Percentiles rank a stretch among this genome's conserved stretches.
phyloP scores from a whole-genome alignment of 148 eudicot species.

The Pouteria glomerata region DNA sequence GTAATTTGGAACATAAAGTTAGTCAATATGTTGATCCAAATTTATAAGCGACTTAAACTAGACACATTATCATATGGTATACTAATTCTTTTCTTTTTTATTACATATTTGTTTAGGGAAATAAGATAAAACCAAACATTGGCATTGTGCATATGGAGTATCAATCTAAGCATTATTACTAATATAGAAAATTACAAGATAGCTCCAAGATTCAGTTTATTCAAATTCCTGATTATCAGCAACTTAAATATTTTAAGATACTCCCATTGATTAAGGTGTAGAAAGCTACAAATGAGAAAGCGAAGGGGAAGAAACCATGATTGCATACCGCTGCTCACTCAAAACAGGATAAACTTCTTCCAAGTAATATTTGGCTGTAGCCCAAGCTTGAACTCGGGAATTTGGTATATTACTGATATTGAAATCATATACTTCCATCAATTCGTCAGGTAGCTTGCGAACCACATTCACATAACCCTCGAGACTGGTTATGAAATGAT shows the following conservation, averaged over 20 bases:
- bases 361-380: constrained; percentile 54
- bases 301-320: neutral
- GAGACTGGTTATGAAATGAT: constrained; percentile 61
- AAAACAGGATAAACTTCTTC: constrained; percentile 63
- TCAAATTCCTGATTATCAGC: neutral
- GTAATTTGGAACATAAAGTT: neutral
- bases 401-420: constrained; percentile 59
- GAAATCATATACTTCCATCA: constrained; percentile 45
- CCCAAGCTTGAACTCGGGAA: constrained; percentile 70
- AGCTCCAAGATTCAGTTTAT: neutral
- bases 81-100: neutral
- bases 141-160: neutral
- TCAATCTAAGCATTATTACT: neutral
- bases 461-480: constrained; percentile 41
- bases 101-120: neutral
- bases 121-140: neutral
- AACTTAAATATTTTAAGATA: neutral
- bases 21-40: neutral
- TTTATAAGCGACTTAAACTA: neutral
- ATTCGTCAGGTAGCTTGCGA: constrained; percentile 43
- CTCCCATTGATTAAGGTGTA: neutral
- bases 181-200: neutral
- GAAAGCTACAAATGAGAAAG: neutral
- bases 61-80: neutral
- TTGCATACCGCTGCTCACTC: constrained; percentile 51